A percentile compares a stretch with the other conserved stretches of the same genome.
Conservation (phyloP, 495 filamentous ascomycete genomes). For the Neurospora terricola region DNA sequence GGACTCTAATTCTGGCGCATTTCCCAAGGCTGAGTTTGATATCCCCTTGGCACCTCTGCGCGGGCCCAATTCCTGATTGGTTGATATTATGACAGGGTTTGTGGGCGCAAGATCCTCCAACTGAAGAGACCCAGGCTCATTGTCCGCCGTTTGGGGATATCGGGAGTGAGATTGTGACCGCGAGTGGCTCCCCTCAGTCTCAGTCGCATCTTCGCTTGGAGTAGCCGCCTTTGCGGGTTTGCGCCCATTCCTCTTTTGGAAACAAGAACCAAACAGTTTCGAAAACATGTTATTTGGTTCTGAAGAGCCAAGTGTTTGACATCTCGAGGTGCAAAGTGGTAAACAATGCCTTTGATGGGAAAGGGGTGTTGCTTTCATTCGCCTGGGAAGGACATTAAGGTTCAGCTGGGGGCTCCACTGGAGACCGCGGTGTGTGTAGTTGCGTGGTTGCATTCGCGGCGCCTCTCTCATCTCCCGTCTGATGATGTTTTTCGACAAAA, state of each 20-base stretch:
- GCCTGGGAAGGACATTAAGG: neutral
- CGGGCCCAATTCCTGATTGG: neutral
- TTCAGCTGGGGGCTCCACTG: neutral
- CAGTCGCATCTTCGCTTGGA: constrained; percentile 9
- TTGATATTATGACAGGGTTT: neutral
- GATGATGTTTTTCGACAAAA: neutral
- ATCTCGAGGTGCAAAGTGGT: neutral
- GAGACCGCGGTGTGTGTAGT: neutral
- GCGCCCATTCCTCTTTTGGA: constrained; percentile 12
- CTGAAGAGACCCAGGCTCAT: neutral
- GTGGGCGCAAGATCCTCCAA: neutral
- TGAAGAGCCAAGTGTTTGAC: neutral
- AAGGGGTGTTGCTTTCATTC: neutral
- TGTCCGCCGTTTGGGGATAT: neutral
- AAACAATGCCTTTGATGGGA: neutral
- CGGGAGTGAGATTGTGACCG: neutral
- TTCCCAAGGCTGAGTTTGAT: neutral
- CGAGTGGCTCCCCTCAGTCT: constrained; percentile 12
- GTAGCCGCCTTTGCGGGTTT: constrained; percentile 6
- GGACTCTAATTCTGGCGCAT: neutral
- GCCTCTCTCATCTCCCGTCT: neutral
- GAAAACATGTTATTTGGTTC: constrained; percentile 7
- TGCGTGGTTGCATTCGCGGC: neutral
- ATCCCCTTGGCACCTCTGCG: neutral
- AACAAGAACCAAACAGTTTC: constrained; percentile 18